Base-by-base conservation (phyloP, 129 eudicot species). In the Flaveria brownii region DNA sequence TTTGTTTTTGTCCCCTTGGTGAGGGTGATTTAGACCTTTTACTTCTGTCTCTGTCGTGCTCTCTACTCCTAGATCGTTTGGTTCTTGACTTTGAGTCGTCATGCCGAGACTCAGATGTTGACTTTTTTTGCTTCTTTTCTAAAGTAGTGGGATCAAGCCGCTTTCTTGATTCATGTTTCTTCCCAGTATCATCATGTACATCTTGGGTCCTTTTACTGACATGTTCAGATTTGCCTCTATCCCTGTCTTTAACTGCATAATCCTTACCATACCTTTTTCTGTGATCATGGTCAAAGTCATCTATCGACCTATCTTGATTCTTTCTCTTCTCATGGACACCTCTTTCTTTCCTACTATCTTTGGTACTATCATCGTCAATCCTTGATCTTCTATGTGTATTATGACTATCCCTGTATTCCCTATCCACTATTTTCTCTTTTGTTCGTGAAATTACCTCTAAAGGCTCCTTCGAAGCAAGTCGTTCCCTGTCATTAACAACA, bases 51-150 rank as follows among this genome's bases (percentile, higher is more conserved):
- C 78, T 87, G 23, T 57, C 84, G 72, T 54, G 97, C 68, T 90
- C 96, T 86, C 79, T 88, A 85, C 96, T 89, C 77, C 87, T 78
- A 47, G 96, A 89, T 18, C 88, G 84, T 81, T 90, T 91, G 65
- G 88, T 84, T 84, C 85, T 93, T 30, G 56, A 43, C 70, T 89
- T 87, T 15, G 84, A 77, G 68, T 84, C 92, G 15, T 88, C 97
- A 69, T 68, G 74, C 57, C 55, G 83, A 78, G 67, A 75, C 43
- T 81, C 81, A 50, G 82, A 72, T 10, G 80, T 70, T 67, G 66
- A 72, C 64, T 79, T 83, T 45, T 68, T 84, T 72, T 72, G 81
- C 83, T 77, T 85, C 72, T 75, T 92, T 74, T 80, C 91, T 13
- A 81, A 55, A 71, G 65, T 16, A 68, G 83, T 82, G 3, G 83